Base-by-base conservation (phyloP, 495 filamentous ascomycete genomes). In the Aspergillus bertholletiae region DNA sequence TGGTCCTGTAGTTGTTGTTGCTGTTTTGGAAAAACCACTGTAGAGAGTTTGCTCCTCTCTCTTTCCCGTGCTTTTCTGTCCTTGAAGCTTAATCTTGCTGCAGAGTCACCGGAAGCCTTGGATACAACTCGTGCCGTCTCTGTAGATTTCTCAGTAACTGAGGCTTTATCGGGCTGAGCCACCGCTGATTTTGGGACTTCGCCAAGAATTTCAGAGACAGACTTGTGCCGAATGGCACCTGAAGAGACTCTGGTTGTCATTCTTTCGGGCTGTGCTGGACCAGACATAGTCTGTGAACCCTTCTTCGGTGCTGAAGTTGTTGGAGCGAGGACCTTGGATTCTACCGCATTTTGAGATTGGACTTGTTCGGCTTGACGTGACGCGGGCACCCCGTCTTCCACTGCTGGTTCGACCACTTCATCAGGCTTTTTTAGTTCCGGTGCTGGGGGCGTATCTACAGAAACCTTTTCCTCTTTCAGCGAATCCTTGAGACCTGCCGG, bases 1-100 rank as follows among this genome's bases (percentile, higher is more conserved):
- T 72, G 74, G 53, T 80, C 57, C 62, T 78, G 62, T 58, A 58
- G 60, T 62, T 23, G 60, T 50, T 58, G 57, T 23, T 43, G 69
- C 52, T 63, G 72, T 66, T 85, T 87, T 2, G 86, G 84, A 65
- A 95, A 93, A 5, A 92, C 80, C n/a, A 95, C 89, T 0, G 88
- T 89, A 2, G 89, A 89, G 7, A 86, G 73, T 55, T 86, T 86
- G 54, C 73, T 83, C 62, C 82, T 81, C 40, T 85, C 81, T 61
- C 78, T 86, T 41, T 83, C 79, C 46, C 83, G 84, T 8, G 73
- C 74, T 62, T 82, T 84, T 9, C 77, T 61, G 55, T 78, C 79
- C 53, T 74, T 77, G 32, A 84, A 73, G 18, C 80, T 74, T 56
- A 80, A 71, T 48, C 78, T 74, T 1, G 77, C 70, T 40, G 80